These are phyloP conservation scores for Erythrophleum ivorense DNA, from an alignment of 331 rosid species.

Conservation along the genomic window DNA sequence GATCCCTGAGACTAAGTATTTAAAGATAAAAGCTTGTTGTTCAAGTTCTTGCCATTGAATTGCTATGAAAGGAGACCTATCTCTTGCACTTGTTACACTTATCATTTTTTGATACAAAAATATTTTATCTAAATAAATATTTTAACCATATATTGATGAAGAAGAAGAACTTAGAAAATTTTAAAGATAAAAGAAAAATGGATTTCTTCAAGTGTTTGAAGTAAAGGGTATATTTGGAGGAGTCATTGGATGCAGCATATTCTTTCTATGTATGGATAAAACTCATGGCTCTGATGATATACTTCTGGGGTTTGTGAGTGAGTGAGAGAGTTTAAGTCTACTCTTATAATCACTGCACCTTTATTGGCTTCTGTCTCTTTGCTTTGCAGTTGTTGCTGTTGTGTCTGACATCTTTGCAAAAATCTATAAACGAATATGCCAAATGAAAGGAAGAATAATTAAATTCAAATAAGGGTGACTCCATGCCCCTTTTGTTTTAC, in stretches of 20 bases:
- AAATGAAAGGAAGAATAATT: no score
- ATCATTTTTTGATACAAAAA: constrained; percentile 50
- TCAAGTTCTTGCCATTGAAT: constrained; percentile 97
- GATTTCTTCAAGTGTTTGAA: constrained; percentile 32
- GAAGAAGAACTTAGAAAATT: constrained; percentile 31
- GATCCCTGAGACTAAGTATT: constrained; percentile 83
- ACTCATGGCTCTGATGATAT: constrained; percentile 52
- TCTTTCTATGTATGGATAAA: constrained; percentile 61
- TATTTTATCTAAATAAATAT: background rate
- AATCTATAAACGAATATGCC: no score
- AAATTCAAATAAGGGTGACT: no score
- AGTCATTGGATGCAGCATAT: constrained; percentile 44
- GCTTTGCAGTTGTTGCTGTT: constrained; percentile 53
- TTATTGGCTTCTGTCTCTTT: constrained; percentile 61
- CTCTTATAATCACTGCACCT: constrained; percentile 54
- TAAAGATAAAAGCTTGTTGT: constrained; percentile 87
- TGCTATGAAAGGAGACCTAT: constrained; percentile 77
- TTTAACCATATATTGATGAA: background rate
- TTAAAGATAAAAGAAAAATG: constrained; percentile 35
- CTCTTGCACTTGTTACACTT: constrained; percentile 52
- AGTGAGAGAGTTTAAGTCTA: no score
- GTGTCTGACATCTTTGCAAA: constrained; percentile 64
- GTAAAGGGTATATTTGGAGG: constrained; percentile 37
- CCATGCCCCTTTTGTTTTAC: no score
- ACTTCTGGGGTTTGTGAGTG: constrained; percentile 50